A percentile compares a stretch with the other conserved stretches of the same genome.
These are phyloP conservation scores for Leccinum uliginosum DNA, from an alignment of 768 basidiomycete species.

Conservation along the genomic window DNA sequence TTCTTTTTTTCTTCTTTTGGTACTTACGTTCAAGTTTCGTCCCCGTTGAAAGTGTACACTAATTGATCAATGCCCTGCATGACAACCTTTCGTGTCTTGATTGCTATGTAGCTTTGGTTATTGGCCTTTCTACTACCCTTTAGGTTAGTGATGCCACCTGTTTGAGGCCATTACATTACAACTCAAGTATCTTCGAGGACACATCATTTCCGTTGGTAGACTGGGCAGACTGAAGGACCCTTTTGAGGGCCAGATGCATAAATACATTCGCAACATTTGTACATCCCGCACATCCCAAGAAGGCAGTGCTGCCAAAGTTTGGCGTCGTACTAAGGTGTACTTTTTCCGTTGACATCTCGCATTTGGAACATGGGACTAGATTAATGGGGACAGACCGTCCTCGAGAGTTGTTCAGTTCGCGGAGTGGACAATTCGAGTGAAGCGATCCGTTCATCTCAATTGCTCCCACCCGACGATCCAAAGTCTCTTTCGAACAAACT, in stretches of 20 bases:
- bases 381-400: slow-evolving; percentile 7
- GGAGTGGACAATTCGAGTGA: slow-evolving; percentile 19
- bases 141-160: slow-evolving; percentile 15
- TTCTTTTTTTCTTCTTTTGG: slow-evolving; percentile 9
- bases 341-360: slow-evolving; percentile 4
- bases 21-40: slow-evolving; percentile 29
- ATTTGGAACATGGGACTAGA: slow-evolving; percentile 3
- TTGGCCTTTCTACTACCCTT: slow-evolving; percentile 12
- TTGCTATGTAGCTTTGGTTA: slow-evolving; percentile 26
- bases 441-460: slow-evolving; percentile 1
- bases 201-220: slow-evolving; percentile 10
- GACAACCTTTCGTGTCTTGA: slow-evolving; percentile 15
- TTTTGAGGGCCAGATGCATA: background rate
- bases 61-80: slow-evolving; percentile 26
- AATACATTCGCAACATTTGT: background rate
- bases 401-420: slow-evolving; percentile 9
- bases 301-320: background rate
- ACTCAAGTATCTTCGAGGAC: slow-evolving; percentile 15
- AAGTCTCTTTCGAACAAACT: background rate
- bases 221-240: slow-evolving; percentile 1
- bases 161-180: slow-evolving; percentile 21
- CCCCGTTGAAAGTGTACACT: slow-evolving; percentile 30
- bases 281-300: background rate
- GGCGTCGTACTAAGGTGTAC: background rate
- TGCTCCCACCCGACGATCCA: slow-evolving; percentile 6